A percentile compares a stretch with the other conserved stretches of the same genome.
Conservation (phyloP, 176 grass and related monocot genomes). For the Bothriochloa decipiens region DNA sequence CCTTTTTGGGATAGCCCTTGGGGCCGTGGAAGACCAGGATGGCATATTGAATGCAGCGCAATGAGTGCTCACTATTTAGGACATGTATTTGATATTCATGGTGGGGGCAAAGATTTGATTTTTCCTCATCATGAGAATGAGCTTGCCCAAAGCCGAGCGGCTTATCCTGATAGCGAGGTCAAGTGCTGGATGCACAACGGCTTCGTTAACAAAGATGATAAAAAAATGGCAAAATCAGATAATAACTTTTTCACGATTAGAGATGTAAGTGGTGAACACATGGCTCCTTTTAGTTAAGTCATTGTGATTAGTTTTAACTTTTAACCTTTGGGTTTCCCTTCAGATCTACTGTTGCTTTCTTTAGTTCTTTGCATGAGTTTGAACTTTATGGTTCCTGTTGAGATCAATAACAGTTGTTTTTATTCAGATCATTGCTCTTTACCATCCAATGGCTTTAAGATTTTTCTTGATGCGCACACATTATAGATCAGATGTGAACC, state of each 20-base stretch:
- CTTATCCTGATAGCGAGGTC: constrained; percentile 59
- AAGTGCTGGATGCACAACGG: constrained; percentile 75
- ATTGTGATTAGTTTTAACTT: not conserved
- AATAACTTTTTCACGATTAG: constrained; percentile 92
- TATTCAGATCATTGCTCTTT: constrained; percentile 73
- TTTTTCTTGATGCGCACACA: constrained; percentile 97
- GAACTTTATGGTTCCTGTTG: not conserved
- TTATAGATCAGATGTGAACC: constrained; percentile 89
- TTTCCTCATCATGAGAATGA: constrained; percentile 92
- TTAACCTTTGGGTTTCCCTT: not conserved
- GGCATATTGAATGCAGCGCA: constrained; percentile 90
- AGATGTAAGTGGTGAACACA: constrained; percentile 61
- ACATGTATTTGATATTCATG: constrained; percentile 76
- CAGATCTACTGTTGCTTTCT: not conserved
- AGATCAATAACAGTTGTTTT: not conserved
- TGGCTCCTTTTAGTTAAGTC: constrained; percentile 23
- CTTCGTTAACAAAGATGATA: constrained; percentile 69
- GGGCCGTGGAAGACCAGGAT: constrained; percentile 78
- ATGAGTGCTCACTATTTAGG: constrained; percentile 75
- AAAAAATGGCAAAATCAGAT: constrained; percentile 83
- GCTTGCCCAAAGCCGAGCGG: constrained; percentile 64
- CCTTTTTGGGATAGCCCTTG: constrained; percentile 78
- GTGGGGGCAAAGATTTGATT: constrained; percentile 76
- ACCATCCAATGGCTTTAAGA: constrained; percentile 92
- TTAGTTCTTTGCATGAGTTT: not conserved